Evolutionary conservation across 164 flowering plant species (phyloP).

Genomic region (Saururus chinensis): DNA sequence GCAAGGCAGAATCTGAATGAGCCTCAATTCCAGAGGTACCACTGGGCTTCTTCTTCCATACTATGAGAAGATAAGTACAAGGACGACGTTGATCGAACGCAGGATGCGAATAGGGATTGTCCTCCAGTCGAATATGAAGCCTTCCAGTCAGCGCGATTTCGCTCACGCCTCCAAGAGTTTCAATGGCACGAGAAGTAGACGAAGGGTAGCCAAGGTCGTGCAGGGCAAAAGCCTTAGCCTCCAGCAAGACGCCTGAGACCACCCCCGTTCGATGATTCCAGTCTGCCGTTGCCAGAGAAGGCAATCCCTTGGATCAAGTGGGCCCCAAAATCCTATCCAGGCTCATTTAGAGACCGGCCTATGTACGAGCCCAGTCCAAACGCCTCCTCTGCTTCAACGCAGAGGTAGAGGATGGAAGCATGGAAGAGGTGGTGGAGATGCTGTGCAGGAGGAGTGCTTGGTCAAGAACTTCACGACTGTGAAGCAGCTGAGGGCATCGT

Average conservation of each 20-base stretch:
- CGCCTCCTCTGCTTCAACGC: constrained; percentile 14
- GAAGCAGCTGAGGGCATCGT: neutral
- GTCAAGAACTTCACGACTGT: neutral
- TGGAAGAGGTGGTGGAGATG: constrained; percentile 22
- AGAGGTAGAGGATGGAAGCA: constrained; percentile 38
- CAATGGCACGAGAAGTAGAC: constrained; percentile 50
- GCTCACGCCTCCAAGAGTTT: constrained; percentile 69
- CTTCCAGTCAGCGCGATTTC: constrained; percentile 44
- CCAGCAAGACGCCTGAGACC: constrained; percentile 51
- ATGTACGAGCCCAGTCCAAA: no score
- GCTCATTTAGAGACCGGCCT: no score
- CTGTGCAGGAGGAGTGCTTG: neutral
- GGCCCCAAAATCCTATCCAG: no score
- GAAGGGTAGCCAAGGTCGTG: constrained; percentile 82
- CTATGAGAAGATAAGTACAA: constrained; percentile 37
- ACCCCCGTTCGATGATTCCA: constrained; percentile 64
- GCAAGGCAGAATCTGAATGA: neutral
- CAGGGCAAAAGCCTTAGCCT: constrained; percentile 41
- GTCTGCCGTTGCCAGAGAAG: constrained; percentile 9
- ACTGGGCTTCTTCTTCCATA: constrained; percentile 33
- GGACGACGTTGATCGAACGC: constrained; percentile 53
- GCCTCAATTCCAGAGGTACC: constrained; percentile 11
- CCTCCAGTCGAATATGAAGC: constrained; percentile 73
- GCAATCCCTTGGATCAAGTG: no score
- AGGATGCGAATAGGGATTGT: constrained; percentile 87